Evolutionary conservation across 2,329 filamentous ascomycete species (phyloP).

Genomic region (Sarocladium strictum): DNA sequence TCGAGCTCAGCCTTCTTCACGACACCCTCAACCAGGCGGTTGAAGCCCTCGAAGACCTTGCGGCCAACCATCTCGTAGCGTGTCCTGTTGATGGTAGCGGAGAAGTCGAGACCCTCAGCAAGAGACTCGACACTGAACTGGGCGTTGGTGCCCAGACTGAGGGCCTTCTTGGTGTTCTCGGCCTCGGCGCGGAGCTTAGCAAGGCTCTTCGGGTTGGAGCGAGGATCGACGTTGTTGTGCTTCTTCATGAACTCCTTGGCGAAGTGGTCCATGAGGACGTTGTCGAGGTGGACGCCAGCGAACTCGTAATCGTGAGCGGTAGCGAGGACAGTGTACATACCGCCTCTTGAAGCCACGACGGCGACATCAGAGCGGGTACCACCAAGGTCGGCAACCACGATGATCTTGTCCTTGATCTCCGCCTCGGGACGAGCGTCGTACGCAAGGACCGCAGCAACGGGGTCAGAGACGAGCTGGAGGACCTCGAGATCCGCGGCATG

Average conservation of each 20-base stretch:
- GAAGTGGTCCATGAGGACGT: constrained; percentile 91
- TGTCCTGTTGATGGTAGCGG: constrained; percentile 84
- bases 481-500: constrained; percentile 79
- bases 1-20: constrained; percentile 91
- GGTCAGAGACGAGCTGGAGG: constrained; percentile 88
- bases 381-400: constrained; percentile 89
- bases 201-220: constrained; percentile 71
- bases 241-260: constrained; percentile 99
- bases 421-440: constrained; percentile 83
- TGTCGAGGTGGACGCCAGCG: constrained; percentile 77
- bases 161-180: constrained; percentile 85
- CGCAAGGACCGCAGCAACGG: constrained; percentile 79
- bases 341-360: constrained; percentile 83
- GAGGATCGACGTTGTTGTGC: constrained; percentile 74
- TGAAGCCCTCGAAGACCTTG: constrained; percentile 86
- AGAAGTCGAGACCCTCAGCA: constrained; percentile 83
- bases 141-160: constrained; percentile 82
- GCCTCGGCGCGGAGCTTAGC: constrained; percentile 91
- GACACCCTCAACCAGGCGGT: constrained; percentile 73
- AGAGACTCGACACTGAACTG: constrained; percentile 91
- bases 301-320: constrained; percentile 95
- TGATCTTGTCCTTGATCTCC: constrained; percentile 72
- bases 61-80: constrained; percentile 85
- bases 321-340: constrained; percentile 92
- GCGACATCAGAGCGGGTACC: constrained; percentile 89